Conservation (phyloP, 768 basidiomycete genomes). For the Rhizopogon roseolus region DNA sequence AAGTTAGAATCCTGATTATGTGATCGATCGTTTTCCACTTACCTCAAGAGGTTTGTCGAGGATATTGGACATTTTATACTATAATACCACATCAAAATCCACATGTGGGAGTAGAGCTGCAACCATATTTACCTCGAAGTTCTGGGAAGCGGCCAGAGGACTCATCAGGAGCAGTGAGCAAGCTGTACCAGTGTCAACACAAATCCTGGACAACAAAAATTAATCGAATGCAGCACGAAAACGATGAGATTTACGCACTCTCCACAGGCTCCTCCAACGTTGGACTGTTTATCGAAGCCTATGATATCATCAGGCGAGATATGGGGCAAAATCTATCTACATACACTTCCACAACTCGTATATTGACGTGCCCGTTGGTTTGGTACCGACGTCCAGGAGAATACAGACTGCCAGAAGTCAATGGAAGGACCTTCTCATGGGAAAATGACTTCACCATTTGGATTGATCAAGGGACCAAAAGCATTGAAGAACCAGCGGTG, state of each 20-base stretch:
- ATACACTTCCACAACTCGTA: constrained; percentile 95
- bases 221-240: not conserved
- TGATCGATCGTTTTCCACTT: constrained; percentile 14
- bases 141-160: constrained; percentile 88
- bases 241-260: constrained; percentile 46
- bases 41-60: constrained; percentile 94
- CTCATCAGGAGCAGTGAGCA: constrained; percentile 69
- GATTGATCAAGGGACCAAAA: constrained; percentile 80
- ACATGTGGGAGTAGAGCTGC: not conserved
- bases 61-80: constrained; percentile 96
- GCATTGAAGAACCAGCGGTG: constrained; percentile 99
- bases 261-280: constrained; percentile 94
- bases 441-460: constrained; percentile 54
- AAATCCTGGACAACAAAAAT: constrained; percentile 46
- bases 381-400: constrained; percentile 92
- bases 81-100: constrained; percentile 2
- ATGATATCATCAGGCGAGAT: constrained; percentile 3
- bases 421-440: not conserved
- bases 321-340: constrained; percentile 2
- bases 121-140: constrained; percentile 64
- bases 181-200: constrained; percentile 73
- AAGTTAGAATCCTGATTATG: not conserved
- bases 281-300: constrained; percentile 75
- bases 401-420: constrained; percentile 58
- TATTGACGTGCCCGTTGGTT: constrained; percentile 90